These are phyloP conservation scores for Fallopia convolvulus DNA, from an alignment of 148 eudicot species.

Conservation along the genomic window DNA sequence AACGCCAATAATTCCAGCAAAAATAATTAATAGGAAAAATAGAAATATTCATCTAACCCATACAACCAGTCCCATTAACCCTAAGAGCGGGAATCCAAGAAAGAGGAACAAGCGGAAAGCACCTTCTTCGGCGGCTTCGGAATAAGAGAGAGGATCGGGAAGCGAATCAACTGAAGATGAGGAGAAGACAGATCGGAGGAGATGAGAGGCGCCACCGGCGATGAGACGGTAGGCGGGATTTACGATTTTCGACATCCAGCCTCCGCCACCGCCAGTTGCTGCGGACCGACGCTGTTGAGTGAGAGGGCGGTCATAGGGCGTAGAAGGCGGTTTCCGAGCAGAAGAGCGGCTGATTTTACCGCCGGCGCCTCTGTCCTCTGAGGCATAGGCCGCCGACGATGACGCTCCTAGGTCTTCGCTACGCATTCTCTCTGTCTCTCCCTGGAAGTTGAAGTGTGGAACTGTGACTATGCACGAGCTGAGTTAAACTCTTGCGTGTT, in stretches of 20 bases:
- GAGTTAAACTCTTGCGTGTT: too few species aligned
- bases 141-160: slow-evolving; percentile 13
- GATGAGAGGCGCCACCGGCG: slow-evolving; percentile 52
- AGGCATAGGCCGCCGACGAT: slow-evolving; percentile 19
- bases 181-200: slow-evolving; percentile 45
- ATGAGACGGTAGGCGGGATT: slow-evolving; percentile 57
- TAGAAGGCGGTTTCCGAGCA: slow-evolving; percentile 36
- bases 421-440: slow-evolving; percentile 12
- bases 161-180: slow-evolving; percentile 17
- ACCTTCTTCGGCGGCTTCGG: neutral
- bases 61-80: neutral
- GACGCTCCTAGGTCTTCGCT: slow-evolving; percentile 24
- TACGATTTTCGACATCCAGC: slow-evolving; percentile 63
- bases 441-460: too few species aligned
- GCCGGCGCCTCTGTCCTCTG: slow-evolving; percentile 35
- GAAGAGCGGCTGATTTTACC: slow-evolving; percentile 43
- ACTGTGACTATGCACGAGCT: too few species aligned
- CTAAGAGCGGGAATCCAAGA: neutral
- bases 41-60: neutral
- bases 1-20: too few species aligned
- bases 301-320: slow-evolving; percentile 56
- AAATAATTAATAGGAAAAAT: too few species aligned
- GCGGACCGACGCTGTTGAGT: slow-evolving; percentile 13
- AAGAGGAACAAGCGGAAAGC: neutral
- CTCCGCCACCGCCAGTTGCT: slow-evolving; percentile 11